Base-by-base conservation (phyloP, 2,329 filamentous ascomycete species). In the Zymoseptoria ardabiliae region DNA sequence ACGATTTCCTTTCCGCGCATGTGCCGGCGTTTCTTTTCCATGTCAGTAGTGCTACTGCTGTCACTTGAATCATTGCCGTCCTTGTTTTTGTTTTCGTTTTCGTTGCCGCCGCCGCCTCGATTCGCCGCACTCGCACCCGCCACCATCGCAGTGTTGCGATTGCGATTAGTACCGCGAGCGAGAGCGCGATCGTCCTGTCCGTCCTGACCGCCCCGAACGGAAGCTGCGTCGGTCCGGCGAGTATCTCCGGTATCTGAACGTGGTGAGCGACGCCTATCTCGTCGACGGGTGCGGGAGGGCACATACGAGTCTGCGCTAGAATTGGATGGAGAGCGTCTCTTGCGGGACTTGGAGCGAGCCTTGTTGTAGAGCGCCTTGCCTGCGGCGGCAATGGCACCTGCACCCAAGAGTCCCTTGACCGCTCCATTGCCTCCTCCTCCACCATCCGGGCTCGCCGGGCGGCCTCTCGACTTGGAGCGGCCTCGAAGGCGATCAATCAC, bases 1-100 rank as follows among this genome's bases (percentile, higher is more conserved):
- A 88, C 71, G 68, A 87, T 73, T 77, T 87, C 83, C 74, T 87
- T 86, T 72, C 83, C 82, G 76, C 80, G 80, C 76, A 86, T 79
- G 70, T 87, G 86, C 74, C 85, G 87, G 57, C 80, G 77, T 68
- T 78, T 76, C 65, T 81, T 78, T 70, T 86, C 84, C 75, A 88
- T 84, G 69, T 85, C 85, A 41, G 71, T 73, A 60, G 71, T 72
- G 63, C 70, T 72, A 67, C 69, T 71, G 61, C 69, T 71, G 58
- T 70, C 69, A 63, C 68, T 72, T 49, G 65, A 58, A 17, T 66
- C 58, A 35, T 63, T 60, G 41, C 59, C 63, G 35, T 61, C 61
- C 13, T 45, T 52, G n/a, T 60, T 59, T 28, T 60, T 53, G 20
- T 22, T 11, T 10, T 53, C 51, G 22, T 53, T 23, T 41, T 62